A percentile compares a stretch with the other conserved stretches of the same genome.
These are phyloP conservation scores for Lactifluus volemus DNA, from an alignment of 768 basidiomycete species.

Conservation along the genomic window DNA sequence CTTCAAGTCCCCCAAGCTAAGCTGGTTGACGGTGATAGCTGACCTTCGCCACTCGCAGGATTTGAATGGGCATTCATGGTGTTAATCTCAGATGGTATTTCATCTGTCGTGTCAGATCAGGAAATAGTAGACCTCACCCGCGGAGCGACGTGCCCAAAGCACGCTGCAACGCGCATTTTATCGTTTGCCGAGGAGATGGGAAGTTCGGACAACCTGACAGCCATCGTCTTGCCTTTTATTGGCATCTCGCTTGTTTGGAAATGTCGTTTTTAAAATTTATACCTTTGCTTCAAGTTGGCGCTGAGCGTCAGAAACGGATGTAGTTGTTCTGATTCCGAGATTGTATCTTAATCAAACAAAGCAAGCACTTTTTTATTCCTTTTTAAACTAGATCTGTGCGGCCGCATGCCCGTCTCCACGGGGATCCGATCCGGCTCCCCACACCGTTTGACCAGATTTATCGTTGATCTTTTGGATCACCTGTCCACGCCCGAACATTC, in stretches of 20 bases:
- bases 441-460: constrained; percentile 62
- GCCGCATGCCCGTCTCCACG: constrained; percentile 84
- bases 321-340: constrained; percentile 23
- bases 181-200: constrained; percentile 81
- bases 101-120: constrained; percentile 84
- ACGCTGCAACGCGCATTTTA: constrained; percentile 77
- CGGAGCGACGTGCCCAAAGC: constrained; percentile 56
- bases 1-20: constrained; percentile 78
- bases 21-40: too few species aligned
- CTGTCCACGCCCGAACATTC: constrained; percentile 77
- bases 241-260: constrained; percentile 32
- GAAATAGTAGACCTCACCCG: constrained; percentile 90
- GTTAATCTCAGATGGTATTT: constrained; percentile 89
- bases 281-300: constrained; percentile 37
- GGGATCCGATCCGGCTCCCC: constrained; percentile 92
- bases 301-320: constrained; percentile 60
- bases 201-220: constrained; percentile 88
- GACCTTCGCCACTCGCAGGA: constrained; percentile 38
- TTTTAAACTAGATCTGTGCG: constrained; percentile 48
- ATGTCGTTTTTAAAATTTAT: not conserved
- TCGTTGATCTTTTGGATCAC: constrained; percentile 76
- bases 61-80: constrained; percentile 80
- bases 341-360: not conserved
- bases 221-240: constrained; percentile 80
- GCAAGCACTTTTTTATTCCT: not conserved